These are phyloP conservation scores for Lactuca sativa DNA, from an alignment of 129 eudicot species.

Conservation along the genomic window DNA sequence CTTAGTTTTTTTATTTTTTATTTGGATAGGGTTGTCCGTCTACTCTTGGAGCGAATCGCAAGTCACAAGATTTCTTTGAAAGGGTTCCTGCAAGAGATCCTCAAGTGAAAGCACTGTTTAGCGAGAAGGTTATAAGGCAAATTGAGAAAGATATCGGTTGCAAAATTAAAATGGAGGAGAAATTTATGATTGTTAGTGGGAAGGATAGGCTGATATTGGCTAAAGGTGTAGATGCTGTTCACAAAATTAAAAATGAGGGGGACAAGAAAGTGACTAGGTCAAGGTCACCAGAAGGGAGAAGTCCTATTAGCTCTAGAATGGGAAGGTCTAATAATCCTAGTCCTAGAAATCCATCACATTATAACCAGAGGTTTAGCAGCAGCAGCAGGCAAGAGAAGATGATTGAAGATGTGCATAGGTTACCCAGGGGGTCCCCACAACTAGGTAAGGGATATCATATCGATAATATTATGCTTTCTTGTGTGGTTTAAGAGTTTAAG, in stretches of 20 bases:
- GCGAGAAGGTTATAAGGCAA: slow-evolving; percentile 37
- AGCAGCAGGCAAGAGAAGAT: slow-evolving; percentile 62
- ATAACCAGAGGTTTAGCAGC: slow-evolving; percentile 47
- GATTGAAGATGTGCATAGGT: slow-evolving; percentile 57
- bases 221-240: slow-evolving; percentile 87
- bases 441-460: slow-evolving; percentile 42
- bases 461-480: too few species aligned
- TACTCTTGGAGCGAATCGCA: slow-evolving; percentile 85
- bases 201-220: slow-evolving; percentile 4
- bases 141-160: slow-evolving; percentile 57
- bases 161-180: slow-evolving; percentile 50
- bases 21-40: slow-evolving; percentile 49
- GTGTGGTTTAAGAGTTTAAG: too few species aligned
- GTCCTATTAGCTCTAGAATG: slow-evolving; percentile 48
- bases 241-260: slow-evolving; percentile 27
- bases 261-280: slow-evolving; percentile 29
- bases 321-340: slow-evolving; percentile 40
- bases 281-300: slow-evolving; percentile 27
- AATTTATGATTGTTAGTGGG: not conserved
- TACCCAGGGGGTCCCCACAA: slow-evolving; percentile 67
- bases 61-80: slow-evolving; percentile 77
- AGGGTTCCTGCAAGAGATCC: slow-evolving; percentile 79
- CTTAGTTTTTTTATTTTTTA: not conserved
- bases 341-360: slow-evolving; percentile 28
- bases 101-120: slow-evolving; percentile 64